phyloP scores from a whole-genome alignment of 805 yeast species.

The Wickerhamiella galacta region DNA sequence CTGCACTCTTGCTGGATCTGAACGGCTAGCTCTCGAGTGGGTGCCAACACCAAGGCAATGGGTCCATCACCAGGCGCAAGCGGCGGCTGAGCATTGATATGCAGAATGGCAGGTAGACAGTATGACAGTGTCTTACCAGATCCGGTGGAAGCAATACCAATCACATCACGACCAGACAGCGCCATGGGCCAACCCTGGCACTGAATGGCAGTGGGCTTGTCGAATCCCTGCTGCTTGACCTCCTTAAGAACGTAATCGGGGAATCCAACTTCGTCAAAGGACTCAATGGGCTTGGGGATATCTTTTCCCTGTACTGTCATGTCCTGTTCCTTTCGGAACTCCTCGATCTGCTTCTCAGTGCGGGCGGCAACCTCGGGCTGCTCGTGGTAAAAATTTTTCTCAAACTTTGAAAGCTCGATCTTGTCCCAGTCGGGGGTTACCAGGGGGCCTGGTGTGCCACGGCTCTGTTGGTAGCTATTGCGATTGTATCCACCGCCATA shows the following conservation, averaged over 20 bases:
- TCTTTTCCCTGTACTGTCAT: conserved; percentile 74
- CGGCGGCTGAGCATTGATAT: conserved; percentile 82
- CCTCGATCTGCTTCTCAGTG: conserved; percentile 50
- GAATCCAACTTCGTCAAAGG: conserved; percentile 94
- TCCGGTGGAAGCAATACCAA: conserved; percentile 98
- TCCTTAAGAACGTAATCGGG: conserved; percentile 84
- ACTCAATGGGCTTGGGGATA: conserved; percentile 85
- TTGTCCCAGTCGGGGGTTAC: conserved; percentile 69
- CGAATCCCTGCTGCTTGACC: conserved; percentile 85
- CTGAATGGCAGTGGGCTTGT: conserved; percentile 87
- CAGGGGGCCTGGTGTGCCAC: conserved; percentile 23
- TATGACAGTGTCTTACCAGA: conserved; percentile 96
- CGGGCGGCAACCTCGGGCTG: conserved; percentile 62
- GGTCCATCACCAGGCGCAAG: conserved; percentile 94
- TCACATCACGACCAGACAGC: conserved; percentile 93
- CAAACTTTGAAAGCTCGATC: conserved; percentile 67
- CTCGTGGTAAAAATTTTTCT: conserved; percentile 87
- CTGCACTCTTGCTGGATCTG: conserved; percentile 94
- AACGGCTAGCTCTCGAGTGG: conserved; percentile 97
- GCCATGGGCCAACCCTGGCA: conserved; percentile 99
- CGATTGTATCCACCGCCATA: conserved; percentile 32
- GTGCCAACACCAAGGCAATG: conserved; percentile 85
- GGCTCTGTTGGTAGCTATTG: conserved; percentile 19
- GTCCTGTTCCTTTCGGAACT: conserved; percentile 67
- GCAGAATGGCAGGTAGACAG: conserved; percentile 93